Evolutionary conservation across 164 flowering plant species (phyloP), one percentile per base, ranked within the genome.

Genomic region (Akebia trifoliata): DNA sequence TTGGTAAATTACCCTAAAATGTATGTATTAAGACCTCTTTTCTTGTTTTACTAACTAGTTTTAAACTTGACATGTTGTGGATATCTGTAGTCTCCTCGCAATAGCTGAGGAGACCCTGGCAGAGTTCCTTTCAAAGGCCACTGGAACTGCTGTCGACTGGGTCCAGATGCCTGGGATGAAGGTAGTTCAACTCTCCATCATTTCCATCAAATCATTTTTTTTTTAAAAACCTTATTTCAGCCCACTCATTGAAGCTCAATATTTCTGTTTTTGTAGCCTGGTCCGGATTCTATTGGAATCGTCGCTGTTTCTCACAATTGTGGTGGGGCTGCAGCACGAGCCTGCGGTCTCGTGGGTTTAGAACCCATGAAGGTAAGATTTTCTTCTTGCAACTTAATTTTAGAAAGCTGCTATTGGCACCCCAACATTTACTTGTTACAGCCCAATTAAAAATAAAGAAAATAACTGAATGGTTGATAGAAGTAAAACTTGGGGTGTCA

Each of bases 111-210:
- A 83, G 84, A 85, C 86, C 49, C 75, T 83, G 85, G 74, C 88
- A 72, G 87, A 81, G 85, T 85, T 85, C 85, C 87, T 85, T 39
- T 80, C 89, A 36, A 83, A 85, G 85, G 93, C 93, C 72, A 83
- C 93, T 56, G 93, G 93, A 83, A 85, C 89, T 76, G 86, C 89
- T 76, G 86, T 83, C 56, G 84, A 81, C 75, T 85, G 93, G 93
- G 82, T 85, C 78, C 93, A 83, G 81, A 83, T 85, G 93, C 93
- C 89, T 74, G 93, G 93, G 81, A 83, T 85, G 93, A 85, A 85
- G 93, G 93, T 85, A n/a, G n/a, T n/a, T n/a, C n/a, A n/a, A n/a
- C n/a, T n/a, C n/a, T n/a, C n/a, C n/a, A n/a, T n/a, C n/a, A n/a
- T n/a, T 21, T 20, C 4, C 8, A 24, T 44, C n/a, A n/a, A n/a